Percentiles rank a stretch among this genome's conserved stretches.
phyloP scores from a whole-genome alignment of 73 alveolate genomes.

The Paramecium octaurelia region DNA sequence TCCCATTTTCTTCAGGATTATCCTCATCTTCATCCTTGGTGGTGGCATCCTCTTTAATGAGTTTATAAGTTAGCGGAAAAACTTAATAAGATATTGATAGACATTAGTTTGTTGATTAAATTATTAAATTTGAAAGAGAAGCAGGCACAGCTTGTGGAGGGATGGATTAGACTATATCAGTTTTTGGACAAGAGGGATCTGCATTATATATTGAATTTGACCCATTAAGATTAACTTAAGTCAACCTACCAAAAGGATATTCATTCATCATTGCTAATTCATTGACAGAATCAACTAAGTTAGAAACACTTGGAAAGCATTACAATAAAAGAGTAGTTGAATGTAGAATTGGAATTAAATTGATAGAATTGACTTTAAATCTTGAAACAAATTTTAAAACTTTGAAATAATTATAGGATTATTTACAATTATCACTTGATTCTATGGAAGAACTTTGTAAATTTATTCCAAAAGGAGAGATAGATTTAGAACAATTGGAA shows the following conservation, averaged over 20 bases:
- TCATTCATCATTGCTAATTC: slow-evolving; percentile 84
- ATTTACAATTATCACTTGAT: slow-evolving; percentile 47
- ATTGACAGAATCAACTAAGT: slow-evolving; percentile 78
- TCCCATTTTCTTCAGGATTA: slow-evolving; percentile 89
- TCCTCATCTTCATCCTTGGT: slow-evolving; percentile 80
- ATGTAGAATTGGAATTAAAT: slow-evolving; percentile 78
- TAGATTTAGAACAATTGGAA: neutral
- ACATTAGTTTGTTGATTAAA: slow-evolving; percentile 59
- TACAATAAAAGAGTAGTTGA: slow-evolving; percentile 87
- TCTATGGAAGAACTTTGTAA: slow-evolving; percentile 62
- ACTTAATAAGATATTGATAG: slow-evolving; percentile 1
- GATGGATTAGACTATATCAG: slow-evolving; percentile 84
- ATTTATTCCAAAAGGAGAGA: slow-evolving; percentile 50
- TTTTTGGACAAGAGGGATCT: slow-evolving; percentile 76
- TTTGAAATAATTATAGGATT: slow-evolving; percentile 68
- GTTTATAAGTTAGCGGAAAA: slow-evolving; percentile 74
- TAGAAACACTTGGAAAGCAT: slow-evolving; percentile 71
- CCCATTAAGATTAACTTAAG: slow-evolving; percentile 68
- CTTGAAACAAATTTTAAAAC: slow-evolving; percentile 57
- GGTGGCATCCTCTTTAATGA: slow-evolving; percentile 76
- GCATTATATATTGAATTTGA: slow-evolving; percentile 75
- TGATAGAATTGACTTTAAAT: neutral
- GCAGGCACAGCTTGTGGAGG: slow-evolving; percentile 93
- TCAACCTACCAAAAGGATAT: slow-evolving; percentile 71
- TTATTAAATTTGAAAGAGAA: slow-evolving; percentile 70